Conservation (phyloP, 305 asterid genomes). For the Solanum hybrid region DNA sequence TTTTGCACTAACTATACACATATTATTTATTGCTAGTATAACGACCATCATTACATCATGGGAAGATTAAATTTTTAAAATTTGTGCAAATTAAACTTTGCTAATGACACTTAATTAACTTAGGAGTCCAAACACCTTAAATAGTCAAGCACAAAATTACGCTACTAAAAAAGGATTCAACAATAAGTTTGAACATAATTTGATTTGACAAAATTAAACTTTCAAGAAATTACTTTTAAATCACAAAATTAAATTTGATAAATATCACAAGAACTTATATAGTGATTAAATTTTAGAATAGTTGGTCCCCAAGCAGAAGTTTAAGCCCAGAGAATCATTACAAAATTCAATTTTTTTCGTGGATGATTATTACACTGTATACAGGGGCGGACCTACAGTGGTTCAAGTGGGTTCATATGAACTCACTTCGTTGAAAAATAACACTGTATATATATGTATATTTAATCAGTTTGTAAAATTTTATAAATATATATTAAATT, state of each 20-base stretch:
- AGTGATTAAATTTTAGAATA: no score
- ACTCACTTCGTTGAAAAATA: no score
- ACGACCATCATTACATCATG: not conserved
- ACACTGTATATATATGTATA: no score
- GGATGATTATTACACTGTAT: not conserved
- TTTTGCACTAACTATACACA: not conserved
- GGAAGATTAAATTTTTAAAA: not conserved
- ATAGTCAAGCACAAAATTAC: not conserved
- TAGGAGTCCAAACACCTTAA: not conserved
- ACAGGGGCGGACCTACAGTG: no score
- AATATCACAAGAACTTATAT: not conserved
- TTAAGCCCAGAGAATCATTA: not conserved
- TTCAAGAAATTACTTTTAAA: not conserved
- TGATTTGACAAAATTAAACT: not conserved
- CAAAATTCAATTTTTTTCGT: not conserved
- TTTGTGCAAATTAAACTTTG: not conserved
- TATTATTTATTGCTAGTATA: not conserved
- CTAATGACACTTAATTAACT: not conserved
- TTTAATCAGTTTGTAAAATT: no score
- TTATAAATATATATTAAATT: no score
- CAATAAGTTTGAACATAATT: not conserved
- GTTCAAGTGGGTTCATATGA: no score
- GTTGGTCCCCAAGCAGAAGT: not conserved
- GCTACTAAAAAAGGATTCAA: not conserved
- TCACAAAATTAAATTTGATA: no score